phyloP scores from a whole-genome alignment of 768 basidiomycete genomes.

The Suillus americanus region DNA sequence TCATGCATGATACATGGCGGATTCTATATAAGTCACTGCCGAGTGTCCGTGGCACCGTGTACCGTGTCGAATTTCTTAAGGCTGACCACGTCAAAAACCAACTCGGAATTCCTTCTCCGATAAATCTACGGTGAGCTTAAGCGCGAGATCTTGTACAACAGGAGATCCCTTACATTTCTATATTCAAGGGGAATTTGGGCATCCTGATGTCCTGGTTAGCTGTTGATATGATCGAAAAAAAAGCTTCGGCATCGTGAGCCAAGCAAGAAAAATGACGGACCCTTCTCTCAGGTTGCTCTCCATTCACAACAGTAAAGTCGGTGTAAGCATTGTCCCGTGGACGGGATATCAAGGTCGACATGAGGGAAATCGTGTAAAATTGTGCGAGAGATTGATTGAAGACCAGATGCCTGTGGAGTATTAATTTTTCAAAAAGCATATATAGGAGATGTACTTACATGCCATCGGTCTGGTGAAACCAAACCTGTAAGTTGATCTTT shows the following conservation, averaged over 20 bases:
- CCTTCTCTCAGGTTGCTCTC: slow-evolving; percentile 19
- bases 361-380: slow-evolving; percentile 35
- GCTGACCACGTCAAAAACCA: slow-evolving; percentile 19
- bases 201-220: slow-evolving; percentile 17
- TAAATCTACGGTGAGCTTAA: slow-evolving; percentile 9
- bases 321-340: slow-evolving; percentile 15
- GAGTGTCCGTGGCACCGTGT: neutral
- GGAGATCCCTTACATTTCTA: slow-evolving; percentile 13
- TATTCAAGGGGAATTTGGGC: slow-evolving; percentile 11
- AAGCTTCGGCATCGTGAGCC: neutral
- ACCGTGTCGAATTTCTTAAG: slow-evolving; percentile 13
- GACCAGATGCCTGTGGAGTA: slow-evolving; percentile 21
- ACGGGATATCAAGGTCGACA: slow-evolving; percentile 35
- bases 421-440: neutral
- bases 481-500: slow-evolving; percentile 6
- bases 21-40: neutral
- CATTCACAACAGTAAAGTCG: slow-evolving; percentile 26
- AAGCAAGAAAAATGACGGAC: slow-evolving; percentile 14
- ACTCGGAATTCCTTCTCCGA: slow-evolving; percentile 17
- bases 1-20: neutral
- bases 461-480: slow-evolving; percentile 21
- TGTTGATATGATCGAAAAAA: neutral
- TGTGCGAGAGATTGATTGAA: slow-evolving; percentile 35
- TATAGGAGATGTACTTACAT: slow-evolving; percentile 6
- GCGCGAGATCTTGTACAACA: neutral